Evolutionary conservation across 129 eudicot species (phyloP), one percentile per base, ranked within the genome.

Genomic region (Deinandra increscens): DNA sequence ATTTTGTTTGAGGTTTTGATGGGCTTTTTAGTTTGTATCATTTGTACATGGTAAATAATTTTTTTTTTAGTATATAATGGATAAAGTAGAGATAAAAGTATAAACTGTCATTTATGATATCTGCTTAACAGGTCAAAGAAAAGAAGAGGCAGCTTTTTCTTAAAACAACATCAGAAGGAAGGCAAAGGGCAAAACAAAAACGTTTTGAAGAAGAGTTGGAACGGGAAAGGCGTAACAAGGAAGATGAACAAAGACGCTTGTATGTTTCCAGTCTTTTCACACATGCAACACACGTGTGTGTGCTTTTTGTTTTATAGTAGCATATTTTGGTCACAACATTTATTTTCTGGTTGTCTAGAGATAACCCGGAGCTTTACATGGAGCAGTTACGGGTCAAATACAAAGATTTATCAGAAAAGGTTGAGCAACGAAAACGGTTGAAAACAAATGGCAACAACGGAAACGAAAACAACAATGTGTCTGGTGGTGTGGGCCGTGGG

Each of bases 401-500:
- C 81, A 67, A 66, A 14, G 96, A 90, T 9, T 90, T 94, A 11
- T 73, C 80, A 14, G 99, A 94, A 75, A 94, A 84, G 68, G 75
- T 94, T 46, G 99, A 94, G 61, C 99, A 94, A 84, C 75, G 91
- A 66, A 94, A 94, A 79, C 85, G 84, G 78, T 71, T 74, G 6
- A 89, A 90, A 80, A 84, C 96, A 72, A 94, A 85, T 75, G 98
- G 96, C 5, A 26, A 26, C 31, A 81, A 72, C 76, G 69, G 79
- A 42, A 92, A 80, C 64, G 98, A 92, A 44, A 87, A 81, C 79
- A 70, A 84, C 70, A 81, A 80, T 58, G 81, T 68, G 29, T 78
- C 97, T 26, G 95, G 97, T 36, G 97, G 97, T 43, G 97, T 94
- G 56, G 99, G 99, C 9, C 96, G 99, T 41, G 99, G 99, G 65